A percentile compares a stretch with the other conserved stretches of the same genome.
Evolutionary conservation across 2,329 filamentous ascomycete species (phyloP).

Genomic region (Stachybotrys elegans): DNA sequence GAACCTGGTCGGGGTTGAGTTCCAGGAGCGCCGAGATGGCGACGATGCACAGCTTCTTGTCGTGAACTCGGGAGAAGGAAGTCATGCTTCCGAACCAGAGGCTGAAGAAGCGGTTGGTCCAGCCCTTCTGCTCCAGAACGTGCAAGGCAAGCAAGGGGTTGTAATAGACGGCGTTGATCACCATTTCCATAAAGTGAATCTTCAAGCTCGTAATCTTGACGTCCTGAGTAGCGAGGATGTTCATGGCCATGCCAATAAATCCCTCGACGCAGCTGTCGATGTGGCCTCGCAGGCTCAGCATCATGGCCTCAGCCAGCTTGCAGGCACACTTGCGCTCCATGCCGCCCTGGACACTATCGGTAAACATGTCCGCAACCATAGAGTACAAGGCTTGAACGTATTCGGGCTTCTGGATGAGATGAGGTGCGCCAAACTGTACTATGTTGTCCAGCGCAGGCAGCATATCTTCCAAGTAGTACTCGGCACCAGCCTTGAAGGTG

Average conservation of each 20-base stretch:
- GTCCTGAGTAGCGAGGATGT: constrained; percentile 67
- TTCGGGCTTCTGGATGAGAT: constrained; percentile 74
- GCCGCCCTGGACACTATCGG: constrained; percentile 84
- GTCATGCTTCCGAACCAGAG: constrained; percentile 97
- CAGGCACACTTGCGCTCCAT: constrained; percentile 96
- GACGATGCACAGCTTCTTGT: constrained; percentile 97
- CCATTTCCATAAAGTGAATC: constrained; percentile 97
- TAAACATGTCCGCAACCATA: constrained; percentile 95
- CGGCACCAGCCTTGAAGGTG: constrained; percentile 94
- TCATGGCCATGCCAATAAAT: constrained; percentile 88
- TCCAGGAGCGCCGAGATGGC: constrained; percentile 84
- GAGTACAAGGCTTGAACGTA: constrained; percentile 86
- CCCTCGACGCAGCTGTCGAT: constrained; percentile 85
- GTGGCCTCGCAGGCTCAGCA: constrained; percentile 86
- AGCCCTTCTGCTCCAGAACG: constrained; percentile 82
- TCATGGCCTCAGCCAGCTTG: constrained; percentile 94
- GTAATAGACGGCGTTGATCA: constrained; percentile 98
- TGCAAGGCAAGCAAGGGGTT: constrained; percentile 81
- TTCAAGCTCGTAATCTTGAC: constrained; percentile 88
- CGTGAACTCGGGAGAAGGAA: constrained; percentile 86
- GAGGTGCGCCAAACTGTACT: constrained; percentile 82
- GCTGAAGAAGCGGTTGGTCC: constrained; percentile 99
- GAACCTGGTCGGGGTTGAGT: constrained; percentile 75
- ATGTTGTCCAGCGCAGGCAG: constrained; percentile 97
- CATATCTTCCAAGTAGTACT: constrained; percentile 98